Evolutionary conservation across 2,329 filamentous ascomycete species (phyloP), one percentile per base, ranked within the genome.

Genomic region (Fusarium albidum): DNA sequence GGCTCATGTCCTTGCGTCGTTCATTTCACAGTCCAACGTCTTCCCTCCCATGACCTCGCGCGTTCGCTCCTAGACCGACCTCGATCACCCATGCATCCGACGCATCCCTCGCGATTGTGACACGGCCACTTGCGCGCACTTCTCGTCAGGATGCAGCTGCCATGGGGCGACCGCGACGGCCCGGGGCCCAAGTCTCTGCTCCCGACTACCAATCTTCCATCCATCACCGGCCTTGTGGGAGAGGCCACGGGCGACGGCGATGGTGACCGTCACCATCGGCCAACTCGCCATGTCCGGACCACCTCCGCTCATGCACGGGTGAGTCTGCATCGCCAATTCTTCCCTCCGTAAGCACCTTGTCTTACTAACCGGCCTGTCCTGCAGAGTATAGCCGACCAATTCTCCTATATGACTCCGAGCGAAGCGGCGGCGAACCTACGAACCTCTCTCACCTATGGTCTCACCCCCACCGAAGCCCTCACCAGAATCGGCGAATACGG

Each of bases 381-480:
- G 17, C 63, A 85, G 81, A 78, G 72, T 45, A 71, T 83, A 37
- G 85, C 86, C 50, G 83, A 87, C 52, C 79, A 85, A 48, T 88
- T 79, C 68, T 82, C 85, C 25, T 78, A 84, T 68, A 83, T 97
- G 70, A 88, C 87, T n/a, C 82, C 89, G 15, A 81, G 88, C 69
- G 90, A 96, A 74, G 89, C 90, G 10, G 92, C 92, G 37, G 81
- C 87, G 47, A 86, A 85, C 61, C 79, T 98, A 47, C 82, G 87
- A 60, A 96, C 94, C 5, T 97, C 93, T n/a, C 78, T 96, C 21
- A 86, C 82, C 12, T 83, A 91, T 68, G 95, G 95, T 45, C 82
- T 99, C 12, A 86, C 91, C 6, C 88, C 91, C 0, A 83, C 86
- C 37, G 92, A 96, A 74, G 95, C 93, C 29, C 82, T 92, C 55